Evolutionary conservation across 2,329 filamentous ascomycete genomes (phyloP).

Genomic region (Fusarium redolens): DNA sequence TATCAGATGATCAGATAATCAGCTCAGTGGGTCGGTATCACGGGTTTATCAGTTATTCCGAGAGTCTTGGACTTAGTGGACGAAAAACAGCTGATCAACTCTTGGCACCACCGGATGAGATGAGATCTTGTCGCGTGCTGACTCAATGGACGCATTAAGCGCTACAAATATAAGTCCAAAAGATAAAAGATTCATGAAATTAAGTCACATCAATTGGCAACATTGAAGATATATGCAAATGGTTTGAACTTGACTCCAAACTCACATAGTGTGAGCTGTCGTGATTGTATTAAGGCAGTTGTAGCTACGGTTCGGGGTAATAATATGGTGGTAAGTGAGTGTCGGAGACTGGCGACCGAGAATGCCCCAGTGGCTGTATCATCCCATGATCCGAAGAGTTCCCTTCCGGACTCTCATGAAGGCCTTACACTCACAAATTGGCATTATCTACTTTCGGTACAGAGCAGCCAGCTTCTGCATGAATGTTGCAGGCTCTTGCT

Average conservation of each 20-base stretch:
- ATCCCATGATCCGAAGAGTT: too few species aligned
- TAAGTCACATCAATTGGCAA: not conserved
- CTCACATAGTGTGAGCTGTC: too few species aligned
- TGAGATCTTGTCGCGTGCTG: not conserved
- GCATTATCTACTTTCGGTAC: conserved; percentile 5
- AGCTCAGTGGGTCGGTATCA: conserved; percentile 12
- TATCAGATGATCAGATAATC: conserved; percentile 30
- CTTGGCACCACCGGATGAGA: not conserved
- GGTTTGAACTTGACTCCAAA: not conserved
- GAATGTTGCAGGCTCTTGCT: conserved; percentile 3
- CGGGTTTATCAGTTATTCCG: conserved; percentile 1
- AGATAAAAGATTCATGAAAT: not conserved
- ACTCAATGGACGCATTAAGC: too few species aligned
- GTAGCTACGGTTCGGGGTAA: not conserved
- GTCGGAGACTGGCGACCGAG: fast-evolving
- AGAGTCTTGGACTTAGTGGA: not conserved
- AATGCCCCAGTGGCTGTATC: fast-evolving
- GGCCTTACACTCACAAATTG: fast-evolving
- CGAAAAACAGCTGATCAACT: not conserved
- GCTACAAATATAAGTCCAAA: too few species aligned
- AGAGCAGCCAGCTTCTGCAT: conserved; percentile 18
- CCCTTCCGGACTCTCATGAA: fast-evolving
- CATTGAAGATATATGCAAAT: not conserved
- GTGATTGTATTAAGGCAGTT: not conserved
- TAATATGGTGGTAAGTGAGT: not conserved